These are phyloP conservation scores for Musa acuminata DNA, from an alignment of 176 grass and related monocot species.

Conservation along the genomic window DNA sequence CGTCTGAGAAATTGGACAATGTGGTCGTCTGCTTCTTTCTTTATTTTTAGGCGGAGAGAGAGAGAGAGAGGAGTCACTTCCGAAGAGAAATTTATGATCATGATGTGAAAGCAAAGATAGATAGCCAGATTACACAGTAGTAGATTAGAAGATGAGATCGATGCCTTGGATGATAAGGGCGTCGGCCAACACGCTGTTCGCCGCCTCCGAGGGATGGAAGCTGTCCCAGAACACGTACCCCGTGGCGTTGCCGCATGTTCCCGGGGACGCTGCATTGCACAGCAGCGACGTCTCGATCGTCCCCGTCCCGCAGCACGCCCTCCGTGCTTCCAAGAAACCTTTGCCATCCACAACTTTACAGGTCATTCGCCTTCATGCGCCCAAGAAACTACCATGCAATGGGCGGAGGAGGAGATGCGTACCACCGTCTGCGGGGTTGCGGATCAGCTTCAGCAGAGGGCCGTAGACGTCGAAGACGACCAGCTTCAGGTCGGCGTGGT, in stretches of 20 bases:
- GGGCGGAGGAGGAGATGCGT: not conserved
- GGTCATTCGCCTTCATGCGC: no score
- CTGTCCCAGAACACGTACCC: constrained; percentile 98
- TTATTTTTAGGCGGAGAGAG: no score
- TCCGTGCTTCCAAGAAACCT: constrained; percentile 67
- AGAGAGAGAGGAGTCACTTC: no score
- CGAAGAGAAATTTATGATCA: no score
- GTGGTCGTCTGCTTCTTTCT: no score
- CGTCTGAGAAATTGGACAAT: no score
- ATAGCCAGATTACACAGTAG: no score
- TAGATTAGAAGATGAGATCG: constrained; percentile 46
- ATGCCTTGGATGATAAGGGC: constrained; percentile 52
- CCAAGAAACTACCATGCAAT: no score
- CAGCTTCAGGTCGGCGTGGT: constrained; percentile 55
- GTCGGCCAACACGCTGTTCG: constrained; percentile 65
- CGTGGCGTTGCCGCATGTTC: constrained; percentile 68
- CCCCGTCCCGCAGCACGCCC: constrained; percentile 78
- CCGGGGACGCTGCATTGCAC: constrained; percentile 45
- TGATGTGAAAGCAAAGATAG: no score
- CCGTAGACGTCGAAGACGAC: constrained; percentile 73
- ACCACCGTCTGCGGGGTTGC: constrained; percentile 50
- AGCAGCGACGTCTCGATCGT: constrained; percentile 86
- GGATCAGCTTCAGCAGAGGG: constrained; percentile 57
- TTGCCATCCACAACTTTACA: not conserved
- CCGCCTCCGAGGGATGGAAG: constrained; percentile 76